phyloP scores from a whole-genome alignment of 2,329 filamentous ascomycete species.

The Aspergillus alliaceus region DNA sequence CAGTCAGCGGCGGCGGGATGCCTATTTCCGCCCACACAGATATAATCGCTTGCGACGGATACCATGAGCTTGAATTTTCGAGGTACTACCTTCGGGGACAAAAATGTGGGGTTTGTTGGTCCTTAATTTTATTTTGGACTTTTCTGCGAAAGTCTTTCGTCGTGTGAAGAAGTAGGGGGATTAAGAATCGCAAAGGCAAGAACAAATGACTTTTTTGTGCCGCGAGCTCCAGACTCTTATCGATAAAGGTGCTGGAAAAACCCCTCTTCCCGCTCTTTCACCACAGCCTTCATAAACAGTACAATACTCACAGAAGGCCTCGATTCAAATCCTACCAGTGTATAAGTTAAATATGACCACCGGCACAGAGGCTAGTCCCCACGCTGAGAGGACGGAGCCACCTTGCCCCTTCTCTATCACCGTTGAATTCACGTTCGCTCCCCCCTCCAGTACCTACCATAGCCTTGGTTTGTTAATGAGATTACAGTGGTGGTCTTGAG shows the following conservation, averaged over 20 bases:
- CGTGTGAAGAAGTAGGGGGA: neutral
- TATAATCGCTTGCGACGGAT: constrained; percentile 48
- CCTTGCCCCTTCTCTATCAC: constrained; percentile 55
- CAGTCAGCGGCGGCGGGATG: constrained; percentile 90
- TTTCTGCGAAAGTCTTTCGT: neutral
- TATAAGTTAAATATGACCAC: constrained; percentile 1
- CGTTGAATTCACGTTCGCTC: constrained; percentile 72
- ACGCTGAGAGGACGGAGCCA: constrained; percentile 9
- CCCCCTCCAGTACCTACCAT: neutral
- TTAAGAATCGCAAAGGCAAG: constrained; percentile 1
- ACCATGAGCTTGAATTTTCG: constrained; percentile 30
- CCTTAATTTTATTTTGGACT: no score
- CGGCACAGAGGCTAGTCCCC: constrained; percentile 7
- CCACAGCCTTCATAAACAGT: neutral
- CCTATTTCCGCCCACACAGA: constrained; percentile 84
- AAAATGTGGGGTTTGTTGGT: no score
- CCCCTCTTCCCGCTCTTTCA: constrained; percentile 12
- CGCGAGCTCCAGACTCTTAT: constrained; percentile 30
- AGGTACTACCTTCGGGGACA: no score
- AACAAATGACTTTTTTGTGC: constrained; percentile 26
- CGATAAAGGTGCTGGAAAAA: constrained; percentile 33
- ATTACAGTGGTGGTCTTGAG: constrained; percentile 79
- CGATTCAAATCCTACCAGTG: no score
- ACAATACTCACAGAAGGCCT: no score
- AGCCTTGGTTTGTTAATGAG: constrained; percentile 1